phyloP scores from a whole-genome alignment of 108 stramenopile genomes.

The Nannochloropsis gaditana region DNA sequence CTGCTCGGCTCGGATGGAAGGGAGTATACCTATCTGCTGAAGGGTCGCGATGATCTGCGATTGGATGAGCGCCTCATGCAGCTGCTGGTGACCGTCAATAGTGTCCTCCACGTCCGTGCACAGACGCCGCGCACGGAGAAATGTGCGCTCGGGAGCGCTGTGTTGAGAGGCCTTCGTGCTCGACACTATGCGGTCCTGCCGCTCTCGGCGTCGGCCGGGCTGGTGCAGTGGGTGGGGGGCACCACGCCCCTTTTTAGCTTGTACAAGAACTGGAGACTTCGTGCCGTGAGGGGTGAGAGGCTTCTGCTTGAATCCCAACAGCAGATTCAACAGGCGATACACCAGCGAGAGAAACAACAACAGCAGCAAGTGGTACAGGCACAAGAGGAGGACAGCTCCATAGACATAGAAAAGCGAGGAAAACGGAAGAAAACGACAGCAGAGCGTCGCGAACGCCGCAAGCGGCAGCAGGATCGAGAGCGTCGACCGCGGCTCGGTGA shows the following conservation, averaged over 20 bases:
- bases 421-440: neutral
- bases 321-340: constrained; percentile 10
- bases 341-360: neutral
- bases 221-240: constrained; percentile 13
- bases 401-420: neutral
- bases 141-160: neutral
- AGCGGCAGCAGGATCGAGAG: neutral
- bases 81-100: neutral
- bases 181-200: constrained; percentile 13
- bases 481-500: neutral
- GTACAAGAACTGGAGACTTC: neutral
- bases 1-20: neutral
- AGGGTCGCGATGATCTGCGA: constrained; percentile 16
- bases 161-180: neutral
- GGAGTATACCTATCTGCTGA: neutral
- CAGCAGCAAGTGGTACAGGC: neutral
- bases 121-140: neutral
- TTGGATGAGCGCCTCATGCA: constrained; percentile 17
- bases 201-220: neutral
- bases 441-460: neutral
- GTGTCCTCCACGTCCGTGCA: neutral
- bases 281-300: neutral
- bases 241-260: neutral
- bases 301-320: neutral
- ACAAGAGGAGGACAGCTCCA: neutral